These are phyloP conservation scores for Saturnispora sekii DNA, from an alignment of 805 yeast genomes.

Conservation along the genomic window DNA sequence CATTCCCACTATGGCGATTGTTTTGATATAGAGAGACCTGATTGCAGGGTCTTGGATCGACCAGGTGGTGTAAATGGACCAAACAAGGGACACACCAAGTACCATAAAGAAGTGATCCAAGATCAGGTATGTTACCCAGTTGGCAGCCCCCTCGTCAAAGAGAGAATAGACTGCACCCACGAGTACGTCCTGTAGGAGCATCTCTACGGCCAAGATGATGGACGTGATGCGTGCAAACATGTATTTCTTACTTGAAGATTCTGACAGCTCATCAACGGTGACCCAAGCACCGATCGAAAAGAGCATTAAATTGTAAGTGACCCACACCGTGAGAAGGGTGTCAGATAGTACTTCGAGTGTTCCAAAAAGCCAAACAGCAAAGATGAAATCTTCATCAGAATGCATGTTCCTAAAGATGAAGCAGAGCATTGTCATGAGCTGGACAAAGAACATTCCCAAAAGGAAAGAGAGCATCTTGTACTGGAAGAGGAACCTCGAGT, in stretches of 20 bases:
- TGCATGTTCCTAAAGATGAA: constrained; percentile 17
- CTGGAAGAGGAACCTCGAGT: constrained; percentile 20
- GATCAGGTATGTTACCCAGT: constrained; percentile 17
- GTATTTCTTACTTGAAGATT: constrained; percentile 7
- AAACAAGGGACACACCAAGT: constrained; percentile 11
- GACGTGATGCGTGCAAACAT: constrained; percentile 15
- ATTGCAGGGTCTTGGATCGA: constrained; percentile 13
- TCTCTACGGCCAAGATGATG: constrained; percentile 17
- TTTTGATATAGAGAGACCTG: constrained; percentile 7
- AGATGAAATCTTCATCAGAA: constrained; percentile 20
- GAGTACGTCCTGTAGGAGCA: constrained; percentile 24
- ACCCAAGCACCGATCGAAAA: constrained; percentile 23
- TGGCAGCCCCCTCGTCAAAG: constrained; percentile 16
- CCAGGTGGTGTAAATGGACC: constrained; percentile 17
- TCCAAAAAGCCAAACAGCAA: constrained; percentile 13
- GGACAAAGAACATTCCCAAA: constrained; percentile 15
- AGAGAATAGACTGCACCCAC: constrained; percentile 22
- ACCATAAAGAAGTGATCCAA: constrained; percentile 18
- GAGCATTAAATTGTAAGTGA: constrained; percentile 24
- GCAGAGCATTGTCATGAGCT: constrained; percentile 14
- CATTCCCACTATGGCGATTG: constrained; percentile 7
- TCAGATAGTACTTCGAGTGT: constrained; percentile 17
- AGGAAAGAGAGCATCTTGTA: constrained; percentile 18
- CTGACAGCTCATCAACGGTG: background rate
- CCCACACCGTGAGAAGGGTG: constrained; percentile 24